Base-by-base conservation (phyloP, 108 stramenopile species). In the Schizochytrium sp. region DNA sequence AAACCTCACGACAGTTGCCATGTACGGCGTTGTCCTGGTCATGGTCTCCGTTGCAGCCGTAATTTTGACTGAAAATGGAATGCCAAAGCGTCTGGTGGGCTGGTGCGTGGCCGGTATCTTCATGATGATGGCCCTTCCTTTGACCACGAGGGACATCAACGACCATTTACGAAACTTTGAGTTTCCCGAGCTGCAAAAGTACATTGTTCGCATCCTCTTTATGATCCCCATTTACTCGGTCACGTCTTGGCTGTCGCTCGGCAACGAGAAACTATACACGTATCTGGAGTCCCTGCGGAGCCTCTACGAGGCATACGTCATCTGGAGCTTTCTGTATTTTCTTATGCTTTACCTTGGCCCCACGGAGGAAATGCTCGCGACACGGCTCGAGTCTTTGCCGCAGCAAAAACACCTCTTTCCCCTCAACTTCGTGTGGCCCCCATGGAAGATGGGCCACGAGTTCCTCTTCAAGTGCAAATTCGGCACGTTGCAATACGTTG, bases 161-260 rank as follows among this genome's bases (percentile, higher is more conserved):
- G 89, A 93, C 29, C 97, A 97, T 88, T 58, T 94, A 60, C 88
- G 88, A 58, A 90, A 94, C 72, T 94, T 92, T 90, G 92, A 93
- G 48, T 88, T 90, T 0, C 94, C 94, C 5, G 92, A 94, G 29
- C 92, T 95, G 1, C 95, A 95, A 88, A 95, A 95, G 91, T 96
- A 94, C 91, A 94, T 95, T 1, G 94, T 96, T 0, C 60, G 96
- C 53, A 96, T 96, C 60, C 89, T 96, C 5, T 96, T 95, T 91
- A 96, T 96, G 96, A 94, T 96, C 0, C 98, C 98, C 10, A 96
- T 98, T 45, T 98, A 97, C 90, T 89, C 95, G 23, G 93, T 98
- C 57, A 96, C 96, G 90, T 94, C 94, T 29, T 98, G 98, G 98
- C 92, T 97, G 5, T 95, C 96, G 18, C 90, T 96, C 60, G 91